A percentile compares a stretch with the other conserved stretches of the same genome.
These are phyloP conservation scores for Boletus reticuloceps DNA, from an alignment of 768 basidiomycete genomes.

Conservation along the genomic window DNA sequence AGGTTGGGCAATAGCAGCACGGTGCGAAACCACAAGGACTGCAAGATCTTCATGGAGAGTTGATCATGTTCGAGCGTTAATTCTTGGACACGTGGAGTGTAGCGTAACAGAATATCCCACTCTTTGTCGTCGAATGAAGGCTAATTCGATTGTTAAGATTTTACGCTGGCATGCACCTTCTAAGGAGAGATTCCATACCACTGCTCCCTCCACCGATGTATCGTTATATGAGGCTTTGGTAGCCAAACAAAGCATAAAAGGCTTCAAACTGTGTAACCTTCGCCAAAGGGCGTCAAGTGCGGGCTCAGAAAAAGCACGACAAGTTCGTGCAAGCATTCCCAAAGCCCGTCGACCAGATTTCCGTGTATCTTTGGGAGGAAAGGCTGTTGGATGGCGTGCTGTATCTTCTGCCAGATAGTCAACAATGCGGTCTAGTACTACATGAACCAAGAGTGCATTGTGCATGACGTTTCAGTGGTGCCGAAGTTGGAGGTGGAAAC, in stretches of 20 bases:
- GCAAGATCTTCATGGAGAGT: neutral
- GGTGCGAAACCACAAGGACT: neutral
- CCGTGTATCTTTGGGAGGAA: neutral
- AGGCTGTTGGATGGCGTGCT: no score
- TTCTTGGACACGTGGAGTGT: slow-evolving; percentile 9
- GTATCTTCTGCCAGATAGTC: neutral
- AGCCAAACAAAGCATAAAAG: slow-evolving; percentile 3
- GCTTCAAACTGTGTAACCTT: slow-evolving; percentile 6
- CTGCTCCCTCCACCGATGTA: neutral
- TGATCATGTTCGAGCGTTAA: neutral
- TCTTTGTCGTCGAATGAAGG: slow-evolving; percentile 4
- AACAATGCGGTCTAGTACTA: neutral
- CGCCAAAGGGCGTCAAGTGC: slow-evolving; percentile 15
- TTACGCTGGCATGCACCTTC: neutral
- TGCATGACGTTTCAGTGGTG: neutral
- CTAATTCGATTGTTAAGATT: neutral
- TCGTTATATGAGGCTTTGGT: neutral
- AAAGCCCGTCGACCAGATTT: neutral
- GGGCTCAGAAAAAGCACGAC: slow-evolving; percentile 9
- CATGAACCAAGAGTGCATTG: neutral
- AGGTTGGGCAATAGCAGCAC: slow-evolving; percentile 10
- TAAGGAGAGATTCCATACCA: neutral
- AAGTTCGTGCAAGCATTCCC: slow-evolving; percentile 11
- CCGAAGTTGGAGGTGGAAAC: no score
- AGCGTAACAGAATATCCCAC: neutral